Conservation (phyloP, 1,284 basidiomycete species). For the Stereum hirsutum region DNA sequence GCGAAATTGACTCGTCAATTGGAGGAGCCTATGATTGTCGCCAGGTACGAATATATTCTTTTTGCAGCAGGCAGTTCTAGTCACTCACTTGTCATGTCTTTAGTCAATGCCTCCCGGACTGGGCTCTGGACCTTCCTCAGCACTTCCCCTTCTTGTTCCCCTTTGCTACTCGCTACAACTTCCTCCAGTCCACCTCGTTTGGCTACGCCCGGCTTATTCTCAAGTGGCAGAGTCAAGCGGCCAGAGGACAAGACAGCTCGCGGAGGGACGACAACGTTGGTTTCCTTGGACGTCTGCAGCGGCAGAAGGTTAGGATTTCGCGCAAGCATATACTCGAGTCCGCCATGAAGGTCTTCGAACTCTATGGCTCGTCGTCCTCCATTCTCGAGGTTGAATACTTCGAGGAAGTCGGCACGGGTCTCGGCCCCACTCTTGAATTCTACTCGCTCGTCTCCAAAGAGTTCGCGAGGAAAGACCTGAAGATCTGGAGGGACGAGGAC, state of each 20-base stretch:
- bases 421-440: constrained; percentile 98
- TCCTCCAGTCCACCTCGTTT: constrained; percentile 95
- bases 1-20: constrained; percentile 97
- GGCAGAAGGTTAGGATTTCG: constrained; percentile 96
- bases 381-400: constrained; percentile 98
- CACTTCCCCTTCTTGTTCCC: constrained; percentile 98
- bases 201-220: constrained; percentile 92
- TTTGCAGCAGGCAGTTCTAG: not conserved
- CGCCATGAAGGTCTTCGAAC: constrained; percentile 96
- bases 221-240: constrained; percentile 83
- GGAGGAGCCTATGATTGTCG: constrained; percentile 98
- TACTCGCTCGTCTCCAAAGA: constrained; percentile 92
- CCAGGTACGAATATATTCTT: constrained; percentile 57
- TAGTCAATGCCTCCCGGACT: constrained; percentile 91
- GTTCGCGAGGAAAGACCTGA: constrained; percentile 81
- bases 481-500: constrained; percentile 88
- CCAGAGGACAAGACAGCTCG: constrained; percentile 61
- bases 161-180: constrained; percentile 93
- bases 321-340: constrained; percentile 92
- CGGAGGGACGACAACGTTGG: constrained; percentile 86
- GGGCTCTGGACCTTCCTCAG: constrained; percentile 91
- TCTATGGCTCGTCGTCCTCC: constrained; percentile 90
- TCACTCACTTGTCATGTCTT: constrained; percentile 1
- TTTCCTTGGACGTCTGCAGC: constrained; percentile 85
- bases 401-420: constrained; percentile 96